Percentiles rank a stretch among this genome's conserved stretches.
These are phyloP conservation scores for Astrothelium macrocarpum DNA, from an alignment of 495 filamentous ascomycete species.

Conservation along the genomic window DNA sequence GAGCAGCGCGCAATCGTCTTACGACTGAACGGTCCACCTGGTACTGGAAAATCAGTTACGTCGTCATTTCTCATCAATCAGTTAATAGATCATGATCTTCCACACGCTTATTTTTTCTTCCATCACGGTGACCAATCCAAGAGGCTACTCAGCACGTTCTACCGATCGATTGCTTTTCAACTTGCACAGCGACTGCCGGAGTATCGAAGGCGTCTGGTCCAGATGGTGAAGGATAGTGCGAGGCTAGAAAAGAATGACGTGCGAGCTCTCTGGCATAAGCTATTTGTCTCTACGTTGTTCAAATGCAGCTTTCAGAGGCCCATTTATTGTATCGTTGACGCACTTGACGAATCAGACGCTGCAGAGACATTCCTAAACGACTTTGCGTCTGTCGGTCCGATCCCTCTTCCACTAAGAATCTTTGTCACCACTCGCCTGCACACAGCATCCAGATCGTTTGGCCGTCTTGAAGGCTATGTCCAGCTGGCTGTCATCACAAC, in stretches of 20 bases:
- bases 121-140: not conserved
- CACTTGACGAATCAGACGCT: slow-evolving; percentile 23
- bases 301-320: slow-evolving; percentile 3
- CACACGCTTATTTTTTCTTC: not conserved
- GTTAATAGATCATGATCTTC: not conserved
- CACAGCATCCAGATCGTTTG: not conserved
- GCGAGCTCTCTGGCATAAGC: slow-evolving; percentile 33
- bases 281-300: slow-evolving; percentile 26
- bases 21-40: slow-evolving; percentile 3
- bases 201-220: slow-evolving; percentile 22
- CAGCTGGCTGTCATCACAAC: not conserved
- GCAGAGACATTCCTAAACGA: slow-evolving; percentile 4
- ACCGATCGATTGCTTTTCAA: not conserved
- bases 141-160: not conserved
- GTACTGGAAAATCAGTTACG: slow-evolving; percentile 9
- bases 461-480: not conserved
- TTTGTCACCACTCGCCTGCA: not conserved
- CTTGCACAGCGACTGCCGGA: slow-evolving; percentile 3
- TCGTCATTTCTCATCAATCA: not conserved
- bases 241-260: not conserved
- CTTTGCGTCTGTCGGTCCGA: not conserved
- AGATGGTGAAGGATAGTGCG: not conserved
- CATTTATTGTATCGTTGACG: slow-evolving; percentile 27
- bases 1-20: not conserved
- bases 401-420: not conserved